Evolutionary conservation across 108 stramenopile genomes (phyloP).

Genomic region (Cyclostephanos invisitatus): DNA sequence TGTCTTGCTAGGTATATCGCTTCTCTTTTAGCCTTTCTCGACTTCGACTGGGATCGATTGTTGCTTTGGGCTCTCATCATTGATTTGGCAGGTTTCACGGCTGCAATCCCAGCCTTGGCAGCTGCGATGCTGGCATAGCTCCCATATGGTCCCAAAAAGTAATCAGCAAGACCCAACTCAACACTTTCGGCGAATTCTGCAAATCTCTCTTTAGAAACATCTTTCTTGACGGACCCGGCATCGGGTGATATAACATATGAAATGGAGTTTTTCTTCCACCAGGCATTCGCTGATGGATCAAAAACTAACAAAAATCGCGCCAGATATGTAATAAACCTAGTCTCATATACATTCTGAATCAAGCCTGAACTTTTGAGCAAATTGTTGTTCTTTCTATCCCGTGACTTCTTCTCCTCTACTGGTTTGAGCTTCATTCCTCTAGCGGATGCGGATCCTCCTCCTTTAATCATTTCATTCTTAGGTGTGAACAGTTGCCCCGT

Average conservation of each 20-base stretch:
- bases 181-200: conserved; percentile 87
- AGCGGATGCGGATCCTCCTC: conserved; percentile 56
- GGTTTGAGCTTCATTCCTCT: conserved; percentile 46
- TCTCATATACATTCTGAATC: conserved; percentile 80
- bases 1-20: conserved; percentile 51
- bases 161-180: conserved; percentile 83
- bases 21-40: conserved; percentile 22
- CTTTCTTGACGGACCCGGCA: background rate
- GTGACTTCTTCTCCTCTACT: conserved; percentile 9
- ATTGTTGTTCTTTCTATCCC: conserved; percentile 4
- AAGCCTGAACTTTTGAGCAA: conserved; percentile 34
- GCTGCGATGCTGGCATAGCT: conserved; percentile 71
- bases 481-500: conserved; percentile 63
- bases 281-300: conserved; percentile 76
- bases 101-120: conserved; percentile 69
- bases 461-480: conserved; percentile 65
- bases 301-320: conserved; percentile 80
- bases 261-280: conserved; percentile 59
- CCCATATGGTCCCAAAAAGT: conserved; percentile 88
- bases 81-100: conserved; percentile 61
- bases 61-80: background rate
- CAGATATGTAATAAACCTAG: conserved; percentile 82
- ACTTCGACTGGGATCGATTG: background rate
- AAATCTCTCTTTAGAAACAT: conserved; percentile 49
- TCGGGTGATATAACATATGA: background rate